Evolutionary conservation across 805 yeast species (phyloP).

Genomic region (Starmerella roubikii): DNA sequence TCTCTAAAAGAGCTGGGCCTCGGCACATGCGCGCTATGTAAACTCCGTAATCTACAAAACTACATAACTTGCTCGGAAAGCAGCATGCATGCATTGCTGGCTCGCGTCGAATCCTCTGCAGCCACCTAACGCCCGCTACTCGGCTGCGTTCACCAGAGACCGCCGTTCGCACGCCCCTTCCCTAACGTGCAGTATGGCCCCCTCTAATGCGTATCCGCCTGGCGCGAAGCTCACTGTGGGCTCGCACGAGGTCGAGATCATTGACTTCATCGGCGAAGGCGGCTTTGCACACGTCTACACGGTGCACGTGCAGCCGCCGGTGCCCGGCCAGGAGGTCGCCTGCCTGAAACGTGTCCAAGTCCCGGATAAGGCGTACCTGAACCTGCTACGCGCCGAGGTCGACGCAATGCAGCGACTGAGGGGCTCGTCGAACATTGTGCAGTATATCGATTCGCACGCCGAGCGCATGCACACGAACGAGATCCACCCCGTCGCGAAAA

Average conservation of each 20-base stretch:
- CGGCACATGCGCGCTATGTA: too few relatives aligned
- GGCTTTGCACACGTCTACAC: conserved; percentile 94
- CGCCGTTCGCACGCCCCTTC: too few relatives aligned
- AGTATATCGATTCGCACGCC: conserved; percentile 92
- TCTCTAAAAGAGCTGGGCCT: too few relatives aligned
- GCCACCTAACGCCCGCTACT: too few relatives aligned
- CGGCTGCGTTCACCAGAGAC: too few relatives aligned
- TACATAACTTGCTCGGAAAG: too few relatives aligned
- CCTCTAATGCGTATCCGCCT: conserved; percentile 41
- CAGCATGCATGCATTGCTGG: too few relatives aligned
- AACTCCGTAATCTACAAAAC: too few relatives aligned
- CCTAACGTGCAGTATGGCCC: too few relatives aligned
- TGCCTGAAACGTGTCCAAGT: conserved; percentile 93
- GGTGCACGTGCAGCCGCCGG: conserved; percentile 52
- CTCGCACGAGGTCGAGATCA: conserved; percentile 55
- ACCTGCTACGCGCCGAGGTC: conserved; percentile 80
- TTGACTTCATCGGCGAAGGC: conserved; percentile 65
- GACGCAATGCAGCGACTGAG: conserved; percentile 88
- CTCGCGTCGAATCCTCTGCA: too few relatives aligned
- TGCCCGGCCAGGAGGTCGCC: conserved; percentile 42
- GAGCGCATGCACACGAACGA: conserved; percentile 38
- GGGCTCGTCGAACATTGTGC: conserved; percentile 69
- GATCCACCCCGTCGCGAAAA: conserved; percentile 8
- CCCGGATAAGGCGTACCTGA: conserved; percentile 75
- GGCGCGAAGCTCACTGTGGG: conserved; percentile 77